These are phyloP conservation scores for Nicotiana knightiana DNA, from an alignment of 257 asterid genomes.

Conservation along the genomic window DNA sequence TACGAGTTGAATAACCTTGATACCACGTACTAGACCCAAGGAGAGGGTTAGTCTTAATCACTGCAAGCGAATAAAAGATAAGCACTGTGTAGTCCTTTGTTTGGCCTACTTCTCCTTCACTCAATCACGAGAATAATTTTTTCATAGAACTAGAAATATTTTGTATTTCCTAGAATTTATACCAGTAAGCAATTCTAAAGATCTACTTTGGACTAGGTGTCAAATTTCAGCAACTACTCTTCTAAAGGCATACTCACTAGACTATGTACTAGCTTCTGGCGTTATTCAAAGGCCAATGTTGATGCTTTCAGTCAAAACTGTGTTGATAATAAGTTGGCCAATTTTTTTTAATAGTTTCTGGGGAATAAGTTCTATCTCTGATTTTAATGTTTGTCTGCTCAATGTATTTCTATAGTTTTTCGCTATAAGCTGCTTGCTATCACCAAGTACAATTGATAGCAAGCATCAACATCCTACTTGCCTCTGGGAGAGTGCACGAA, in stretches of 20 bases:
- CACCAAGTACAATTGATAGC: slow-evolving; percentile 4
- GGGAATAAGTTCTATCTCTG: not conserved
- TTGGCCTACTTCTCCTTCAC: not conserved
- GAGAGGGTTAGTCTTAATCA: not conserved
- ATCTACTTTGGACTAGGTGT: not conserved
- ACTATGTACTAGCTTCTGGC: not conserved
- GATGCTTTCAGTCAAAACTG: slow-evolving; percentile 1
- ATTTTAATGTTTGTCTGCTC: not conserved
- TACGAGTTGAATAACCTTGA: not conserved
- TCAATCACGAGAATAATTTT: not conserved
- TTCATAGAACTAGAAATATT: not conserved
- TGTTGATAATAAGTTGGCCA: slow-evolving; percentile 2
- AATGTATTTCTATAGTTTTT: not conserved
- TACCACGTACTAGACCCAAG: not conserved
- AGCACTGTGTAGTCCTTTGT: not conserved
- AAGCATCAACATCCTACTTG: not conserved
- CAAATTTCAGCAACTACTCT: not conserved
- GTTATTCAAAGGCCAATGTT: not conserved
- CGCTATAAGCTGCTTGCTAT: not conserved
- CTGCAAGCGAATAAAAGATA: not conserved
- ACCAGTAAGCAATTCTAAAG: not conserved
- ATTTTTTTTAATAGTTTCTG: not conserved
- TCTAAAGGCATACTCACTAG: not conserved
- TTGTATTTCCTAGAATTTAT: not conserved
- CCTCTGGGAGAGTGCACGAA: not conserved